phyloP scores from a whole-genome alignment of 192 early-diverging fungal genomes.

The Neocallimastix lanati region DNA sequence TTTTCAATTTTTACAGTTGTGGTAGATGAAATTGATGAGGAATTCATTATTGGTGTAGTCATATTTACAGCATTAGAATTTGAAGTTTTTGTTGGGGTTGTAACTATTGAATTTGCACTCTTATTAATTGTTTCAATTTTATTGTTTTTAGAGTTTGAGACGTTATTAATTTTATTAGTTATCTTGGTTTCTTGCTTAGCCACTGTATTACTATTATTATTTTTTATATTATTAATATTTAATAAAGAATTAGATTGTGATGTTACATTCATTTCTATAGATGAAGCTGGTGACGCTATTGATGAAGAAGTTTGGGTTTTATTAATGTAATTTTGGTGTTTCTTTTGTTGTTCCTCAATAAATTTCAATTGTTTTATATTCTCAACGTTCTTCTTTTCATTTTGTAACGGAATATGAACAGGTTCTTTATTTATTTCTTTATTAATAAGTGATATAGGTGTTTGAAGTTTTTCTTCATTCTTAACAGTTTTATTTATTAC shows the following conservation, averaged over 20 bases:
- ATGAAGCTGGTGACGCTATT: not conserved
- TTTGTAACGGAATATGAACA: not conserved
- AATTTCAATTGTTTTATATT: not conserved
- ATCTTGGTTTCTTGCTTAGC: not conserved
- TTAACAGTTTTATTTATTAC: too few species aligned
- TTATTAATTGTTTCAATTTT: not conserved
- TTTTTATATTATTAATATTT: not conserved
- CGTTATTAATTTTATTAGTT: not conserved
- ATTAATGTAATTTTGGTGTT: not conserved
- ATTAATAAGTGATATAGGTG: not conserved
- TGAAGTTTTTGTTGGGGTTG: not conserved
- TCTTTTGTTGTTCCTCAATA: not conserved
- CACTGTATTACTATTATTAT: not conserved
- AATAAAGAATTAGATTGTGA: not conserved
- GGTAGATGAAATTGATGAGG: not conserved
- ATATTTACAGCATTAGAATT: not conserved
- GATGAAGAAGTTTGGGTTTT: not conserved
- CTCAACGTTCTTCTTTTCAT: not conserved
- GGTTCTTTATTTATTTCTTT: not conserved
- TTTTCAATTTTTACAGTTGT: not conserved
- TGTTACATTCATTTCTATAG: not conserved
- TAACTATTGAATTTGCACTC: not conserved
- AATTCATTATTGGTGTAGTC: not conserved
- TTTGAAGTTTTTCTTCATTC: not conserved
- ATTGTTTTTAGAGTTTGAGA: not conserved